Evolutionary conservation across 2,329 filamentous ascomycete genomes (phyloP), one percentile per base, ranked within the genome.

Genomic region (Clarireedia hainanense): DNA sequence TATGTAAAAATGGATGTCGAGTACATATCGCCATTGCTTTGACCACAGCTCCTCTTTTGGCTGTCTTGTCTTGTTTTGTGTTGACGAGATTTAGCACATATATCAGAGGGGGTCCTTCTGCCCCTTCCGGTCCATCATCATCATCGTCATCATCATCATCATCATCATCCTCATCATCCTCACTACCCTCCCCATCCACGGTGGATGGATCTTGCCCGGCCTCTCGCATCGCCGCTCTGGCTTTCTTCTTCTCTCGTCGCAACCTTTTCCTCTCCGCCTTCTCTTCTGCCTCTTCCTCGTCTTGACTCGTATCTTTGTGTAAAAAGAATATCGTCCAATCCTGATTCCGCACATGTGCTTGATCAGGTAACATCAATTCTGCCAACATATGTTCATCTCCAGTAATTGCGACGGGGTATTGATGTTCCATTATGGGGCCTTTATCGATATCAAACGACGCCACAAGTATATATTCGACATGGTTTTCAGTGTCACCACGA

Each of bases 11-110:
- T 3, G 94, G 91, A 75, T 99, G 94, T 45, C 94, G 80, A 6
- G 94, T 99, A 76, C 94, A 99, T 64, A 99, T 96, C 30, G 94
- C 94, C 94, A 99, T 99, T 43, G 94, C 90, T 70, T 97, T 97
- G 57, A 97, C 92, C 50, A 96, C 80, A 20, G 94, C 94, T 57
- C 94, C 94, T 79, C 94, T 85, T 73, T 94, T 95, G 48, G 89
- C 89, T 20, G 86, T 87, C 68, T 89, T 92, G 75, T 99, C 94
- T 70, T 95, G 90, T 72, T 97, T 97, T 6, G 92, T 99, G 71
- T 99, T 97, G 64, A 99, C 94, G 68, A 99, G 74, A 71, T 99
- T 99, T 63, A 99, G 76, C 51, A 99, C 94, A 71, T 99, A 97
- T 67, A 99, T 94, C 64, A 99, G 75, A 3, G 94, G 94, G 14